phyloP scores from a whole-genome alignment of 192 early-diverging fungal genomes.

The Rhizophagus prolifer region DNA sequence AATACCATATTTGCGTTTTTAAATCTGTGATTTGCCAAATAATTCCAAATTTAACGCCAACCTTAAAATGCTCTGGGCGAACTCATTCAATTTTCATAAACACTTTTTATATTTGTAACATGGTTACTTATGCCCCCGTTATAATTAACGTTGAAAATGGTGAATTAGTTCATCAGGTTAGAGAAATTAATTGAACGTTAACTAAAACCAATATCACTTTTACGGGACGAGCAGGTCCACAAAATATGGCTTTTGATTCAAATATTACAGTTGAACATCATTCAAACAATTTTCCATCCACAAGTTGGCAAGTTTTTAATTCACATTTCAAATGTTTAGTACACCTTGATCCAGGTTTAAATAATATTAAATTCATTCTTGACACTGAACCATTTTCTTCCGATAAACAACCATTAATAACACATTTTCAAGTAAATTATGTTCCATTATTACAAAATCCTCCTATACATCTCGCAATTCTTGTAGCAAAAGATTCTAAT shows the following conservation, averaged over 20 bases:
- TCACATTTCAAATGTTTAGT: slow-evolving; percentile 62
- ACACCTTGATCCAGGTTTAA: slow-evolving; percentile 55
- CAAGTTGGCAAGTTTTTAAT: slow-evolving; percentile 51
- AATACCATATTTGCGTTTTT: too few relatives aligned
- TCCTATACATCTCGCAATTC: slow-evolving; percentile 55
- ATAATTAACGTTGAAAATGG: slow-evolving; percentile 18
- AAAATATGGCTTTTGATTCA: slow-evolving; percentile 16
- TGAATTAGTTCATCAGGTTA: slow-evolving; percentile 26
- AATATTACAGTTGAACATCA: slow-evolving; percentile 34
- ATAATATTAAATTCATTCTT: slow-evolving; percentile 53
- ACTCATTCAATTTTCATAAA: too few relatives aligned
- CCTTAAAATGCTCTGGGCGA: too few relatives aligned
- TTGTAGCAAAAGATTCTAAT: slow-evolving; percentile 59
- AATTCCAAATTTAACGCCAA: too few relatives aligned
- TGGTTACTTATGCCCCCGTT: not conserved
- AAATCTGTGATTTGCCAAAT: too few relatives aligned
- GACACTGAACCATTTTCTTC: slow-evolving; percentile 31
- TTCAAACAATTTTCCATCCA: slow-evolving; percentile 46
- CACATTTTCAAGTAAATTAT: slow-evolving; percentile 48
- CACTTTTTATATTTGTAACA: too few relatives aligned
- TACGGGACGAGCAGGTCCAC: slow-evolving; percentile 37
- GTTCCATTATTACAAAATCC: slow-evolving; percentile 53
- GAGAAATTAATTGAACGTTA: not conserved
- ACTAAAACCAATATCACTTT: not conserved
- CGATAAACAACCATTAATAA: slow-evolving; percentile 14